Percentiles rank a stretch among this genome's conserved stretches.
Conservation (phyloP, 805 yeast genomes). For the Hanseniaspora meyeri region DNA sequence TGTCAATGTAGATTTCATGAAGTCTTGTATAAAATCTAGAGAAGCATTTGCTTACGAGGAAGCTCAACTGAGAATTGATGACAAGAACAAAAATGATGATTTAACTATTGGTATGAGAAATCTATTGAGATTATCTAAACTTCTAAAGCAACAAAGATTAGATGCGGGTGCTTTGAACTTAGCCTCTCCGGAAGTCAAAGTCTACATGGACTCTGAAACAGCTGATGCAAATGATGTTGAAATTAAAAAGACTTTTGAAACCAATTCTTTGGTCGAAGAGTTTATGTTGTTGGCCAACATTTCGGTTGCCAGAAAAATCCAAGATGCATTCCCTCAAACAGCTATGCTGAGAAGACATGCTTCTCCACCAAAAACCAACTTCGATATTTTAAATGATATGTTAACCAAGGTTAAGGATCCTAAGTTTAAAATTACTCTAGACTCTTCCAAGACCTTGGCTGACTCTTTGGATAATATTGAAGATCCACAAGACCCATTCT, state of each 20-base stretch:
- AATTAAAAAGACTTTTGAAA: conserved; percentile 72
- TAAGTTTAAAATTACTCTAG: conserved; percentile 48
- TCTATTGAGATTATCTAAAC: conserved; percentile 64
- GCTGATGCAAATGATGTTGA: conserved; percentile 95
- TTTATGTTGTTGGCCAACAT: conserved; percentile 96
- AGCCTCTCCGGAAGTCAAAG: conserved; percentile 96
- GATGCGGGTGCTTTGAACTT: conserved; percentile 93
- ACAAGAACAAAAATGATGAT: conserved; percentile 59
- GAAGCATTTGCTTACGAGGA: conserved; percentile 90
- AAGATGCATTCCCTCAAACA: conserved; percentile 88
- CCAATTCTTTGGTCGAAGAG: conserved; percentile 94
- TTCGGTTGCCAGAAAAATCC: conserved; percentile 85
- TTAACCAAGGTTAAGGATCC: conserved; percentile 65
- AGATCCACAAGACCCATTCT: conserved; percentile 74
- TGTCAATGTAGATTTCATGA: conserved; percentile 63
- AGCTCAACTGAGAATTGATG: conserved; percentile 89
- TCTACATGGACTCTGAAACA: conserved; percentile 92
- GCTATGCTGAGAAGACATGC: conserved; percentile 98
- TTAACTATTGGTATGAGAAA: conserved; percentile 82
- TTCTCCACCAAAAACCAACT: conserved; percentile 90
- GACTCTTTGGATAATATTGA: conserved; percentile 82
- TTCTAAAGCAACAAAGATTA: conserved; percentile 69
- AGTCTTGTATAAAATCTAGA: conserved; percentile 78
- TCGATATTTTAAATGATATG: conserved; percentile 82
- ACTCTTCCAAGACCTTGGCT: conserved; percentile 81